Base-by-base conservation (phyloP, 345 rosid species). In the Acer yangbiense region DNA sequence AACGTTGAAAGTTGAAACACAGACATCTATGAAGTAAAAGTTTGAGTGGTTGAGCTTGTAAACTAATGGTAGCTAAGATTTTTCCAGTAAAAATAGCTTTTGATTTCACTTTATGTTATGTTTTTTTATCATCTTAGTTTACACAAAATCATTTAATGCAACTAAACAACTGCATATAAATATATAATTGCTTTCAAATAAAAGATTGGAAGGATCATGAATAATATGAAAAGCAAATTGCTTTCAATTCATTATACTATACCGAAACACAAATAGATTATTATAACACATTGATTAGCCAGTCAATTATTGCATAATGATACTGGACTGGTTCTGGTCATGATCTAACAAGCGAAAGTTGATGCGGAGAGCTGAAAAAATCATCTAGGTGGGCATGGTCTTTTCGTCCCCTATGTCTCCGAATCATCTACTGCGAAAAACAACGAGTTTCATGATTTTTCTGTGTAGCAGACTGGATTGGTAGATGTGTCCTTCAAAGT, bases 391-490 rank as follows among this genome's bases (percentile, higher is more conserved):
- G 78, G 81, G 23, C 16, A 69, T 46, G 41, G 41, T 65, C 55
- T 50, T 68, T 20, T 23, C 9, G 9, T 10, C 52, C 18, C 4
- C 32, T 17, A 32, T 8, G 25, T 8, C 14, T 3, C 1, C 7
- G 41, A 18, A 65, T 6, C 18, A n/a, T 25, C 41, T 20, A 39
- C 48, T 52, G 4, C 27, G 10, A 27, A n/a, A 14, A 69, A 50
- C 11, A 69, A 41, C 21, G 55, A 54, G 46, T 85, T 77, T 17
- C 60, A 8, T n/a, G 72, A 12, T 78, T 67, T 58, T 3, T 75
- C 72, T 7, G 61, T 65, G 25, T 50, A 71, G 80, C 86, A 84
- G 64, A 81, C 85, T 25, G 50, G 32, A n/a, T 52, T 39, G 8
- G 48, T 17, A 12, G 58, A 64, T 10, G 27, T 57, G 52, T 66